Conservation (phyloP, 768 basidiomycete species). For the Pleurotus ostreatus region DNA sequence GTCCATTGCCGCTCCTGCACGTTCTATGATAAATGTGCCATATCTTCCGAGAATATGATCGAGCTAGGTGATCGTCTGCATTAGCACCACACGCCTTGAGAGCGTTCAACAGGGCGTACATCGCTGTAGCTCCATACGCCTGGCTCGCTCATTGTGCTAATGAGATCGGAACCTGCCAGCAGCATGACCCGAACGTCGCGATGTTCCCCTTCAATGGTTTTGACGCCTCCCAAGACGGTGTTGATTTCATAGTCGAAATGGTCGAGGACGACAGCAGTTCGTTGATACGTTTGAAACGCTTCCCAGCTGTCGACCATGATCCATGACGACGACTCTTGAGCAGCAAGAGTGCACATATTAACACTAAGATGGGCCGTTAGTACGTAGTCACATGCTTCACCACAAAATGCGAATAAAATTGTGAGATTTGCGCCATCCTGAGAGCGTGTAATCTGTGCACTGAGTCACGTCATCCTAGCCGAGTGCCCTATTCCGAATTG, state of each 20-base stretch:
- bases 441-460: background rate
- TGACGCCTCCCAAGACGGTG: slow-evolving; percentile 73
- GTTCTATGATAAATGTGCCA: slow-evolving; percentile 92
- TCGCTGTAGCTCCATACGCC: slow-evolving; percentile 96
- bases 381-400: no score
- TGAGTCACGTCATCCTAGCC: background rate
- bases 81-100: slow-evolving; percentile 8
- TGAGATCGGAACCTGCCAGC: slow-evolving; percentile 96
- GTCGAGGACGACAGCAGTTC: slow-evolving; percentile 95
- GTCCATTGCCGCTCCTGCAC: slow-evolving; percentile 89
- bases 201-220: slow-evolving; percentile 68
- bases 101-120: slow-evolving; percentile 47
- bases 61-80: slow-evolving; percentile 46
- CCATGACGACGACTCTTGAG: slow-evolving; percentile 89
- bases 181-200: slow-evolving; percentile 84
- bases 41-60: slow-evolving; percentile 95
- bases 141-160: slow-evolving; percentile 96
- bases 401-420: no score
- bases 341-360: slow-evolving; percentile 84
- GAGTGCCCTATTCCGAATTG: slow-evolving; percentile 15
- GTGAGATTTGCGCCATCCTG: no score
- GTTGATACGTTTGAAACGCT: slow-evolving; percentile 90
- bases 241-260: slow-evolving; percentile 97
- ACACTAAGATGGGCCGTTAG: slow-evolving; percentile 41
- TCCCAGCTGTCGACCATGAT: slow-evolving; percentile 99